Base-by-base conservation (phyloP, 257 asterid genomes). In the Avicennia marina region DNA sequence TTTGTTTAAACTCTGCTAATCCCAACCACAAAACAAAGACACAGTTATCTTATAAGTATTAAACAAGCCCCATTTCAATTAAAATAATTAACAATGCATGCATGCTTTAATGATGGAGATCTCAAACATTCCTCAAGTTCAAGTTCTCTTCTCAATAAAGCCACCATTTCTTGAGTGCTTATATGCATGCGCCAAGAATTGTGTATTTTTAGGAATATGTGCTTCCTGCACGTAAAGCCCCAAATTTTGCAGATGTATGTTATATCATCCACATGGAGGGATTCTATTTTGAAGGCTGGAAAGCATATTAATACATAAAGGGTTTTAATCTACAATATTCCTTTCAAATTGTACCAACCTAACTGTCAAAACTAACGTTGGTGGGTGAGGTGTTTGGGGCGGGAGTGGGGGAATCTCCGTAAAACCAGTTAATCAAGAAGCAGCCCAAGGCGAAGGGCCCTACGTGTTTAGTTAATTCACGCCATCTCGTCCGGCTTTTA, bases 401-500 rank as follows among this genome's bases (percentile, higher is more conserved):
- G 16, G 46, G 60, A 43, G 2, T 21, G 17, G 16, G 31, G 68
- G 86, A 66, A 67, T 77, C 80, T 76, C 90, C 90, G 82, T 25
- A 81, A 79, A 76, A 75, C 70, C 70, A 58, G 86, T n/a, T 81
- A 81, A 84, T 81, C 81, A 81, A 66, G 72, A 45, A 64, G 69
- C 36, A 46, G 58, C 42, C 38, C 56, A 58, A 58, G 46, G 60
- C 50, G 15, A 20, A 25, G 57, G 88, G 25, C 80, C 95, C 94
- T 64, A 78, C 75, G 18, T 60, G 71, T 68, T 76, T 78, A 70
- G 81, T 78, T 83, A 72, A 81, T 76, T 81, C 78, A 76, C 79
- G 81, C 87, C 81, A 53, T 62, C 65, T 65, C n/a, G 47, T 74
- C 83, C 72, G 66, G 63, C 81, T 68, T 71, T 73, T 32, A 22